Evolutionary conservation across 441 rosid genomes (phyloP).

Genomic region (Oxalis stricta): DNA sequence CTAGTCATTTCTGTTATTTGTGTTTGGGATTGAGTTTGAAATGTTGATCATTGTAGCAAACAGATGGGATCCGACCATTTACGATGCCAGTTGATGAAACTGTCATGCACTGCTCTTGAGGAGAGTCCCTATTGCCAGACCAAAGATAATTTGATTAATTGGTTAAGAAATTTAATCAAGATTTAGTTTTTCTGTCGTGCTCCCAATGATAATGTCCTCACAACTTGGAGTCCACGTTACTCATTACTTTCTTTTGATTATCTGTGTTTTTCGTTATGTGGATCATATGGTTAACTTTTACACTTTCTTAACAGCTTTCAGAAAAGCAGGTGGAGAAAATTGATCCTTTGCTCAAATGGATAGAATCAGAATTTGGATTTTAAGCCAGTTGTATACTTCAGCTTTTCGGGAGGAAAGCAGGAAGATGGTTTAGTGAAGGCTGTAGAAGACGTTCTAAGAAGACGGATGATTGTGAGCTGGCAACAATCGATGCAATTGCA

Average conservation of each 20-base stretch:
- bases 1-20: background rate
- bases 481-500: conserved; percentile 82
- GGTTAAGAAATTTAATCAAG: conserved; percentile 65
- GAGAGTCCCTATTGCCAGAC: conserved; percentile 79
- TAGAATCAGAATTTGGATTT: conserved; percentile 73
- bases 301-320: conserved; percentile 13
- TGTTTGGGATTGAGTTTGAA: conserved; percentile 12
- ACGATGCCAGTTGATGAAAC: conserved; percentile 92
- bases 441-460: conserved; percentile 52
- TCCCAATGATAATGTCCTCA: conserved; percentile 54
- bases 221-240: conserved; percentile 55
- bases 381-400: conserved; percentile 63
- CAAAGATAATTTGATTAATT: conserved; percentile 51
- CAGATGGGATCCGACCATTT: conserved; percentile 90
- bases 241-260: background rate
- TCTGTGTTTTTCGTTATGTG: background rate
- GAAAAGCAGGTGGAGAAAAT: conserved; percentile 73
- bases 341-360: conserved; percentile 84
- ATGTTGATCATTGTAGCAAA: conserved; percentile 32
- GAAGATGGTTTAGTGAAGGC: conserved; percentile 68
- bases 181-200: conserved; percentile 80
- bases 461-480: conserved; percentile 70
- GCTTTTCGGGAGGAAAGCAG: conserved; percentile 86
- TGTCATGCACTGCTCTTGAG: conserved; percentile 87
- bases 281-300: background rate